Evolutionary conservation across 2,329 filamentous ascomycete species (phyloP).

Genomic region (Aspergillus niger): DNA sequence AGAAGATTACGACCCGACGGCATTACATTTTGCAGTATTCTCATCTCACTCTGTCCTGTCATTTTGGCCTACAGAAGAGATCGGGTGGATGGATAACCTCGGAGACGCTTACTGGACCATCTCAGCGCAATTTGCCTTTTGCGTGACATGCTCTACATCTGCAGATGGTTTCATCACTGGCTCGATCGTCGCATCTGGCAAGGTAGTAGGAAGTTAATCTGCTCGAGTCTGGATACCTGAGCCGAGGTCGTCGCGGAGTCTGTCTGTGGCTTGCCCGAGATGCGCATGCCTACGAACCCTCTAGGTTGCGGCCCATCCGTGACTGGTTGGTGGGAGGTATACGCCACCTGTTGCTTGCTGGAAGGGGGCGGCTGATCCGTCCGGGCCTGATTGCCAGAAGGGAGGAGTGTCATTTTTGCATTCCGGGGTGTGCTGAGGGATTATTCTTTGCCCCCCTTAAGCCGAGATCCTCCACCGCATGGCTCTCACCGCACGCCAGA

Average conservation of each 20-base stretch:
- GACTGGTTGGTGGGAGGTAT: neutral
- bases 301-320: constrained; percentile 4
- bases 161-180: neutral
- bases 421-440: neutral
- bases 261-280: neutral
- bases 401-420: neutral
- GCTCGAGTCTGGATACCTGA: neutral
- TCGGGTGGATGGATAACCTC: too few species aligned
- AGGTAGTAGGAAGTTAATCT: neutral
- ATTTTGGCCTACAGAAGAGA: too few species aligned
- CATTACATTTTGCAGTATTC: neutral
- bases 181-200: neutral
- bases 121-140: neutral
- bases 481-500: neutral
- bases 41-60: too few species aligned
- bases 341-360: neutral
- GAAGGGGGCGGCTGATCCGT: neutral
- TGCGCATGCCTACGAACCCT: constrained; percentile 10
- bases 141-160: neutral
- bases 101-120: neutral
- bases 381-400: neutral
- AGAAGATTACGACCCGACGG: neutral
- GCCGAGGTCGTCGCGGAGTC: constrained; percentile 2
- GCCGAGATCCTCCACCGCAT: neutral
- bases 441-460: neutral